Base-by-base conservation (phyloP, 257 asterid species). In the Solanum ossicruentum region DNA sequence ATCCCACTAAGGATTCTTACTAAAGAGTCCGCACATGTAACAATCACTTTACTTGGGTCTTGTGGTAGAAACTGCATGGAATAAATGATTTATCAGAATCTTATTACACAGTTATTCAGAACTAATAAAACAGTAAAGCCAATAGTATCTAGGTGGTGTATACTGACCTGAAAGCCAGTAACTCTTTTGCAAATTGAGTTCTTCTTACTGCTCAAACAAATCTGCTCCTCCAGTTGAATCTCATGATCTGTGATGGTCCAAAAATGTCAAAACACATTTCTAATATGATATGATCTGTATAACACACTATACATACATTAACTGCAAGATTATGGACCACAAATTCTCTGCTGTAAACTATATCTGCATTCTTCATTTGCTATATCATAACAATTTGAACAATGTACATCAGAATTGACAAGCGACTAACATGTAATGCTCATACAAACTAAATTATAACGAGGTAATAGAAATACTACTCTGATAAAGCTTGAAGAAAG, bases 141-240 rank as follows among this genome's bases (percentile, higher is more conserved):
- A 23, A 23, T 49, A 49, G 49, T 52, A 78, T 78, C 83, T 52
- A 15, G 26, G 83, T n/a, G 73, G 72, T 26, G 32, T 18, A 63
- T 57, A 84, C 79, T 86, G 65, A 97, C 99, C 99, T 97, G 99
- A 91, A 97, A 89, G 85, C 96, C 90, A 13, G 94, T 94, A 71
- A 97, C 92, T 91, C 98, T 90, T 92, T 89, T 97, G 93, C 92
- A 89, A 13, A 91, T 89, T 18, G 97, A 86, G 90, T 94, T 95
- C 95, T 91, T 95, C 89, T 95, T 97, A 80, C 89, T 87, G 86
- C 90, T 77, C 84, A 97, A 90, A 90, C 92, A 92, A 80, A 89
- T 81, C 86, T 87, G 91, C 80, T 87, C 87, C 87, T 93, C 99
- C 90, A 97, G 87, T 81, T 93, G 92, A 86, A 97, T 82, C 78